Conservation (phyloP, 1,284 basidiomycete genomes). For the Rhodotorula sp. region DNA sequence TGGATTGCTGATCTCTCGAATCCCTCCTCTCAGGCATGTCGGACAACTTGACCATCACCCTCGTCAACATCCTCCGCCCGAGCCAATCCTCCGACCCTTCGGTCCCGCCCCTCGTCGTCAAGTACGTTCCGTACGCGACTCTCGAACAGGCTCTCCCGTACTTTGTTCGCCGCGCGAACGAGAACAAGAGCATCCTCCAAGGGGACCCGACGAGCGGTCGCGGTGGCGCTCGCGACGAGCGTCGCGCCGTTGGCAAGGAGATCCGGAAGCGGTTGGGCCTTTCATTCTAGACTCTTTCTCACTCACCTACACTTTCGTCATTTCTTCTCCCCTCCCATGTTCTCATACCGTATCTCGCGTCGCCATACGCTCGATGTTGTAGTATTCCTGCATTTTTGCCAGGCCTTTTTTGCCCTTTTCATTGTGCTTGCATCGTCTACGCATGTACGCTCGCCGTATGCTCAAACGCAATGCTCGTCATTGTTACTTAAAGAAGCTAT, state of each 20-base stretch:
- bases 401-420: neutral
- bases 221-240: slow-evolving; percentile 41
- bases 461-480: too few relatives aligned
- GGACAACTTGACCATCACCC: slow-evolving; percentile 43
- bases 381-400: neutral
- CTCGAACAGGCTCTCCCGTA: slow-evolving; percentile 44
- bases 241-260: slow-evolving; percentile 41
- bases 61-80: slow-evolving; percentile 35
- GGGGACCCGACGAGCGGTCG: slow-evolving; percentile 39
- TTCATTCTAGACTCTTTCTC: slow-evolving; percentile 14
- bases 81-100: slow-evolving; percentile 8
- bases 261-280: slow-evolving; percentile 36
- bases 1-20: neutral
- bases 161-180: slow-evolving; percentile 45
- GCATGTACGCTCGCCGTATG: too few relatives aligned
- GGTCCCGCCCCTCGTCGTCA: slow-evolving; percentile 37
- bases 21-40: slow-evolving; percentile 41
- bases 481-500: too few relatives aligned
- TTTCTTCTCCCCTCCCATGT: too few relatives aligned
- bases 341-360: neutral
- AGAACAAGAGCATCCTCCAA: slow-evolving; percentile 44
- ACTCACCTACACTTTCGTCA: neutral
- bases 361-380: neutral
- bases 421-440: neutral
- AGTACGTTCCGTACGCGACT: slow-evolving; percentile 44